Conservation (phyloP, 139 green algal species). For the Chlamydomonas eustigma region DNA sequence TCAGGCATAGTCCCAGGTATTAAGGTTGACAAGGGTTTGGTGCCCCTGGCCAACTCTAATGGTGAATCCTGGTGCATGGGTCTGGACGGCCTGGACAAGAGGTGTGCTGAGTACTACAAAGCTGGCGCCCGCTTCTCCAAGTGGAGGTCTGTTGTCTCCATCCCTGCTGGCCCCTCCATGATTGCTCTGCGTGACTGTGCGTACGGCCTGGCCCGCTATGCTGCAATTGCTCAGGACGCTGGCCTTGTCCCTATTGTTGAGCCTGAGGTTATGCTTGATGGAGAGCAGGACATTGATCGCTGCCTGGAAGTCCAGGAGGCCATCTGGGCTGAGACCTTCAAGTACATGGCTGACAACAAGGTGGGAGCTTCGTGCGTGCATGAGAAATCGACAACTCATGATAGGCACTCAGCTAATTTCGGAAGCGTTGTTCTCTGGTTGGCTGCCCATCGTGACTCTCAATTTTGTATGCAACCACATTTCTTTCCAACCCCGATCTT, state of each 20-base stretch:
- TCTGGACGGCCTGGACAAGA: slow-evolving; percentile 89
- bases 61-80: slow-evolving; percentile 90
- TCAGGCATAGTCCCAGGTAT: slow-evolving; percentile 71
- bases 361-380: slow-evolving; percentile 22
- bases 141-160: slow-evolving; percentile 92
- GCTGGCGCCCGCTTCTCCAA: slow-evolving; percentile 94
- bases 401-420: too few species aligned
- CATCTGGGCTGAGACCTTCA: slow-evolving; percentile 97
- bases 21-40: slow-evolving; percentile 97
- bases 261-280: slow-evolving; percentile 97
- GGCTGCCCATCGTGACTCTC: too few species aligned
- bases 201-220: slow-evolving; percentile 97
- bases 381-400: too few species aligned
- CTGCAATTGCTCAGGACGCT: slow-evolving; percentile 87
- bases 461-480: too few species aligned
- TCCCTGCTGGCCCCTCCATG: slow-evolving; percentile 73
- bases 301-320: slow-evolving; percentile 81
- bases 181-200: slow-evolving; percentile 87
- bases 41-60: slow-evolving; percentile 89
- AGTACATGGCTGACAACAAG: slow-evolving; percentile 79
- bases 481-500: too few species aligned
- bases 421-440: too few species aligned
- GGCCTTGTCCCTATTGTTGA: slow-evolving; percentile 98
- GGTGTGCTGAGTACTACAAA: slow-evolving; percentile 97
- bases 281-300: slow-evolving; percentile 80